Evolutionary conservation across 169 alveolate species (phyloP).

Genomic region (Eimeria sp.): DNA sequence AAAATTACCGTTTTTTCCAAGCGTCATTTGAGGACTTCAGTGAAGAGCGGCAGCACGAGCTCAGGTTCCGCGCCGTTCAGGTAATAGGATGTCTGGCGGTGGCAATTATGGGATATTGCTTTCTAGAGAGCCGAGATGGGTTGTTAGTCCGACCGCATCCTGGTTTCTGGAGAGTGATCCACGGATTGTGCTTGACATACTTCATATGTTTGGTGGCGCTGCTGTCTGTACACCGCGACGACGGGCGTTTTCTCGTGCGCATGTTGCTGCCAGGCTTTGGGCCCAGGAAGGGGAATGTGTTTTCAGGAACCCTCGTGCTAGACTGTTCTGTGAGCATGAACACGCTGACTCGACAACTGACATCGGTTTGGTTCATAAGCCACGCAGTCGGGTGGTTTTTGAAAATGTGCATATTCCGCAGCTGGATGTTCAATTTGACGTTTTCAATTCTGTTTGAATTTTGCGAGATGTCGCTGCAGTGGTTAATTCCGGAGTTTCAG

Average conservation of each 20-base stretch:
- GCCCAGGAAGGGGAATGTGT: not conserved
- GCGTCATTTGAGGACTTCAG: not conserved
- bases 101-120: slow-evolving; percentile 61
- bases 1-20: not conserved
- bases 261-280: slow-evolving; percentile 75
- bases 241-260: slow-evolving; percentile 68
- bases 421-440: slow-evolving; percentile 80
- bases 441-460: slow-evolving; percentile 73
- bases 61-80: not conserved
- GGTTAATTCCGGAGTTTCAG: slow-evolving; percentile 86
- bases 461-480: slow-evolving; percentile 82
- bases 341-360: slow-evolving; percentile 75
- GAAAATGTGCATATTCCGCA: slow-evolving; percentile 82
- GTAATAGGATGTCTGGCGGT: slow-evolving; percentile 61
- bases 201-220: slow-evolving; percentile 74
- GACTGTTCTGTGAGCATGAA: slow-evolving; percentile 64
- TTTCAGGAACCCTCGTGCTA: slow-evolving; percentile 80
- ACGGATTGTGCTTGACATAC: slow-evolving; percentile 80
- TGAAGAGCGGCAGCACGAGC: slow-evolving; percentile 18
- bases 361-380: slow-evolving; percentile 78
- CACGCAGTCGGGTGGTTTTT: slow-evolving; percentile 84
- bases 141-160: slow-evolving; percentile 85
- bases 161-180: slow-evolving; percentile 84
- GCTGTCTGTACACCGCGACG: slow-evolving; percentile 62
- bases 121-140: slow-evolving; percentile 84